phyloP scores from a whole-genome alignment of 331 rosid species.

The Stylosanthes scabra region DNA sequence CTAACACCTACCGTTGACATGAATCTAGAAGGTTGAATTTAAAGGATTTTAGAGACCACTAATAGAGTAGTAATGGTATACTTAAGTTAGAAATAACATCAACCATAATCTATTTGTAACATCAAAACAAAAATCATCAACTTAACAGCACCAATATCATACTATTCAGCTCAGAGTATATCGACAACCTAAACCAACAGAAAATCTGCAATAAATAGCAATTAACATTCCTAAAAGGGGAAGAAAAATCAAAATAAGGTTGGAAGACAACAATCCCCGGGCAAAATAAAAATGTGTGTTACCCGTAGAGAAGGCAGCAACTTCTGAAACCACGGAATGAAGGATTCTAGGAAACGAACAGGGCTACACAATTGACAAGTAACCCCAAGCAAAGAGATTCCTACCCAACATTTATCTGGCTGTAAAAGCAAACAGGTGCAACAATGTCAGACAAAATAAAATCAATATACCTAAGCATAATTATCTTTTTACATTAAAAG shows the following conservation, averaged over 20 bases:
- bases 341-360: constrained; percentile 69
- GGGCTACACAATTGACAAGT: constrained; percentile 79
- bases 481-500: too few relatives aligned
- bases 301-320: constrained; percentile 74
- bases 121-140: not conserved
- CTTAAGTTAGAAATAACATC: not conserved
- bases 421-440: constrained; percentile 43
- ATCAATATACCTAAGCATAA: not conserved
- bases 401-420: constrained; percentile 97
- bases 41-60: constrained; percentile 2
- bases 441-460: constrained; percentile 2
- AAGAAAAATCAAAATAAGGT: not conserved
- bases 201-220: constrained; percentile 1
- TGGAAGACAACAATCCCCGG: constrained; percentile 9
- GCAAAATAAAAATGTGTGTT: constrained; percentile 4
- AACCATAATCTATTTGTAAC: constrained; percentile 5
- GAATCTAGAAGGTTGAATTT: not conserved
- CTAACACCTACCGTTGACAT: not conserved
- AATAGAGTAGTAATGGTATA: not conserved
- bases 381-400: constrained; percentile 79
- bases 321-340: constrained; percentile 69
- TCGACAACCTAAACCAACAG: not conserved
- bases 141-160: constrained; percentile 23
- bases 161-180: constrained; percentile 7
- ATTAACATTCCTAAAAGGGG: constrained; percentile 3